Percentiles rank a stretch among this genome's conserved stretches.
These are phyloP conservation scores for Ceriops tagal DNA, from an alignment of 345 rosid genomes.

Conservation along the genomic window DNA sequence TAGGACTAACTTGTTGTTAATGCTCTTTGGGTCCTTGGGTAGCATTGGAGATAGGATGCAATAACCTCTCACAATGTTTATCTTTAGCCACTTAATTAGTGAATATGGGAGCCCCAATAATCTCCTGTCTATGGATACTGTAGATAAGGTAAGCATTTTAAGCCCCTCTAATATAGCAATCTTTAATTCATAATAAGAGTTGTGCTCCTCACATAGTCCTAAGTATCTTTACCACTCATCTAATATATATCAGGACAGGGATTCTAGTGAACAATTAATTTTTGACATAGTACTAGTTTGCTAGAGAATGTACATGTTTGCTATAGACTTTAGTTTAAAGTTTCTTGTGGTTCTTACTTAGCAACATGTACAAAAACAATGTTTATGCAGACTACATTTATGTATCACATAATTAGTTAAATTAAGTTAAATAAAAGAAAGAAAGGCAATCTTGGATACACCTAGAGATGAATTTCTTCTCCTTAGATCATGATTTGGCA, in stretches of 20 bases:
- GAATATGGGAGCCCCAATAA: conserved; percentile 41
- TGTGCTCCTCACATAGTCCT: no score
- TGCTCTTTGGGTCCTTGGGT: conserved; percentile 54
- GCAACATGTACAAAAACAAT: no score
- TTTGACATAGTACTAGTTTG: background rate
- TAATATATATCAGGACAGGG: no score
- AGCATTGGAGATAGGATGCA: conserved; percentile 74
- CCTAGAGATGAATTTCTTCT: no score
- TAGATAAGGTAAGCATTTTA: conserved; percentile 38
- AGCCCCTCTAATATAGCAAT: background rate
- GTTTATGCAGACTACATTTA: no score
- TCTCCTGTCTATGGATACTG: conserved; percentile 32
- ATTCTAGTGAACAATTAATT: no score
- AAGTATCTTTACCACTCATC: no score
- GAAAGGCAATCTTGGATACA: no score
- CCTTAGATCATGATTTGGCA: background rate
- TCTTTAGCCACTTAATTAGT: conserved; percentile 55
- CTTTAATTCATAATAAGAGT: background rate
- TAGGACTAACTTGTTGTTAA: conserved; percentile 45
- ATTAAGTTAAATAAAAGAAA: no score
- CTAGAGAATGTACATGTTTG: background rate
- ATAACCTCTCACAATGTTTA: conserved; percentile 50
- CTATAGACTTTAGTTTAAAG: no score
- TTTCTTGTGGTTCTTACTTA: no score
- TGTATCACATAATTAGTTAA: no score